These are phyloP conservation scores for Starmerella ratchasimensis DNA, from an alignment of 805 yeast species.

Conservation along the genomic window DNA sequence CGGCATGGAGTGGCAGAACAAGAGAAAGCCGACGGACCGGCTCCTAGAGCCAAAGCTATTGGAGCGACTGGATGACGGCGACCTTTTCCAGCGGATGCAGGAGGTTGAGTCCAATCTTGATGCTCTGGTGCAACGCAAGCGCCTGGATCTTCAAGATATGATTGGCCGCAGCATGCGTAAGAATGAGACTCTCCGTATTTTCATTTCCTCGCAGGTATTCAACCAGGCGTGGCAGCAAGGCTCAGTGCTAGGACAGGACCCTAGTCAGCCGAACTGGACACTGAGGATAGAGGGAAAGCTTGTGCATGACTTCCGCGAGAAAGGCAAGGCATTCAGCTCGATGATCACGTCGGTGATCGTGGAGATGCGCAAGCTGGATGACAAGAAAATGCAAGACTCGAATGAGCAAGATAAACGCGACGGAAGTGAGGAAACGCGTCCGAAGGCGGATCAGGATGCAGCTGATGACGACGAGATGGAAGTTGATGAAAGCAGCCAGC, in stretches of 20 bases:
- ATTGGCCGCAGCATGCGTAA: constrained; percentile 34
- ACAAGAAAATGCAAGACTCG: neutral
- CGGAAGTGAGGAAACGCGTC: too few species aligned
- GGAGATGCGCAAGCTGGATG: constrained; percentile 28
- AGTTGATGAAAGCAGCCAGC: too few species aligned
- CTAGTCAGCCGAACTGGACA: constrained; percentile 43
- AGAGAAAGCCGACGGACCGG: constrained; percentile 38
- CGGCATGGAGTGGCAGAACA: constrained; percentile 23
- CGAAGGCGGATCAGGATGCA: neutral
- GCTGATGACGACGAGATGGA: neutral
- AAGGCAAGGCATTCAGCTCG: constrained; percentile 59
- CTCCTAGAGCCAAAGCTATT: constrained; percentile 36
- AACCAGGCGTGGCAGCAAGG: constrained; percentile 78
- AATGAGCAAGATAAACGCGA: too few species aligned
- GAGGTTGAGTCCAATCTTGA: constrained; percentile 79
- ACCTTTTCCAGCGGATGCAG: constrained; percentile 50
- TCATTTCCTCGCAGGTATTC: constrained; percentile 64
- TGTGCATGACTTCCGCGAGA: constrained; percentile 39
- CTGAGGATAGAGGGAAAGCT: constrained; percentile 78
- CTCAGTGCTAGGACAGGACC: constrained; percentile 17
- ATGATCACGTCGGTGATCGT: constrained; percentile 75
- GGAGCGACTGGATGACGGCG: constrained; percentile 51
- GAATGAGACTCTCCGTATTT: constrained; percentile 59
- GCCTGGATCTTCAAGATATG: constrained; percentile 70
- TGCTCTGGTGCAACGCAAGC: constrained; percentile 65